Evolutionary conservation across 2,329 filamentous ascomycete species (phyloP).

Genomic region (Colletotrichum eremochloae): DNA sequence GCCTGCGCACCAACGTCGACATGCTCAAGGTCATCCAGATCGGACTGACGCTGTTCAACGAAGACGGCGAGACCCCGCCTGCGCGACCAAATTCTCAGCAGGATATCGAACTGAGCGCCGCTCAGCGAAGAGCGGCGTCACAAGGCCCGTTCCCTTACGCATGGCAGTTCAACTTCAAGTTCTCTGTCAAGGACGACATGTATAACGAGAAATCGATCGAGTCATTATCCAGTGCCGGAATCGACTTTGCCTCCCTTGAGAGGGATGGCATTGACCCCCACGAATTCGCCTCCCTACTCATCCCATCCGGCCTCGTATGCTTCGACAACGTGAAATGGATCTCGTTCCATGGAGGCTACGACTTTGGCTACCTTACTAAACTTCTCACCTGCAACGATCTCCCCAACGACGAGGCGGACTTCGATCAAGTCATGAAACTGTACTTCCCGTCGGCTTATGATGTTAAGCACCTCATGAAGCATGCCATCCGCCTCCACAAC

Average conservation of each 20-base stretch:
- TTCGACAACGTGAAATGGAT: constrained; percentile 94
- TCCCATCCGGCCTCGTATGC: constrained; percentile 91
- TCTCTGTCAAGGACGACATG: constrained; percentile 96
- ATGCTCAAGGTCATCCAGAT: constrained; percentile 98
- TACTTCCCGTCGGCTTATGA: constrained; percentile 96
- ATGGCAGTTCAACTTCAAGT: constrained; percentile 99
- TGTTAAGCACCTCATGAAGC: constrained; percentile 97
- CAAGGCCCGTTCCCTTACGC: constrained; percentile 80
- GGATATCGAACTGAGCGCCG: constrained; percentile 54
- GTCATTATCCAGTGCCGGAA: constrained; percentile 90
- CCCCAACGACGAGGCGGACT: constrained; percentile 90
- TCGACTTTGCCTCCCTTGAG: constrained; percentile 87
- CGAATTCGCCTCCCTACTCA: constrained; percentile 89
- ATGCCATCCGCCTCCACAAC: constrained; percentile 79
- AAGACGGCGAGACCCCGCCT: constrained; percentile 88
- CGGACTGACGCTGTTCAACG: constrained; percentile 92
- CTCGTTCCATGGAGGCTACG: constrained; percentile 97
- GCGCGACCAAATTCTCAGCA: constrained; percentile 70
- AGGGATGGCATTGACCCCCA: constrained; percentile 91
- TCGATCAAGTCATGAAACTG: constrained; percentile 87
- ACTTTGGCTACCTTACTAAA: constrained; percentile 98
- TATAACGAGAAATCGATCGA: constrained; percentile 96
- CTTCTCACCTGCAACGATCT: constrained; percentile 86
- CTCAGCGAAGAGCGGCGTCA: constrained; percentile 55
- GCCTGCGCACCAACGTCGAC: constrained; percentile 95